Evolutionary conservation across 768 basidiomycete genomes (phyloP), one percentile per base, ranked within the genome.

Genomic region (Boletellus ananas): DNA sequence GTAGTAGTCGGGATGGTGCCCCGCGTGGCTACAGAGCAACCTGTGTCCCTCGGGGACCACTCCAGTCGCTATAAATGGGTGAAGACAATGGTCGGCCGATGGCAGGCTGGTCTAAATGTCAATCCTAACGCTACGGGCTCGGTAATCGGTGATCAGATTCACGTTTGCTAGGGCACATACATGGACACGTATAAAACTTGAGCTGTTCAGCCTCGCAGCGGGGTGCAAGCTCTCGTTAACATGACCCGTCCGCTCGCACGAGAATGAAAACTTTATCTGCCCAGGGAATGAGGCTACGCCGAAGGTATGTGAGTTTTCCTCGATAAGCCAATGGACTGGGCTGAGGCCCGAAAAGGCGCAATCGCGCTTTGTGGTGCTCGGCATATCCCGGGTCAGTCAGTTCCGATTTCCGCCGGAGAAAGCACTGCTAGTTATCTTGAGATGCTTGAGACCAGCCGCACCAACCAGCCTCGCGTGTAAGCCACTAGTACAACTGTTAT

Each of bases 281-380:
- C 59, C 64, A 68, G 63, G 64, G 66, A 70, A 70, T 66, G 66
- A 70, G 68, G 60, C 68, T 40, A 31, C 55, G 46, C 20, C 55
- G 42, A 50, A 51, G 62, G 57, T 45, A 27, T 23, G 33, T 25
- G 34, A 35, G 3, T 8, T 11, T 43, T 56, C 56, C 49, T 51
- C 57, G 48, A 47, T 46, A 42, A 58, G 68, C 64, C 58, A 68
- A 64, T 63, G 57, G 47, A 66, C 67, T 65, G 65, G 67, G 57
- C 47, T 16, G 21, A 41, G 40, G 25, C 48, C 55, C 27, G 33
- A 7, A 34, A 31, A 41, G 23, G 49, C 2, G 23, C 16, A 27
- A 11, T 18, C 8, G n/a, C n/a, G n/a, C n/a, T n/a, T n/a, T n/a
- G n/a, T n/a, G n/a, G 10, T 13, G 8, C 6, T 27, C 39, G 39